Percentiles rank a stretch among this genome's conserved stretches.
These are phyloP conservation scores for Inga oerstediana DNA, from an alignment of 306 rosid species.

Conservation along the genomic window DNA sequence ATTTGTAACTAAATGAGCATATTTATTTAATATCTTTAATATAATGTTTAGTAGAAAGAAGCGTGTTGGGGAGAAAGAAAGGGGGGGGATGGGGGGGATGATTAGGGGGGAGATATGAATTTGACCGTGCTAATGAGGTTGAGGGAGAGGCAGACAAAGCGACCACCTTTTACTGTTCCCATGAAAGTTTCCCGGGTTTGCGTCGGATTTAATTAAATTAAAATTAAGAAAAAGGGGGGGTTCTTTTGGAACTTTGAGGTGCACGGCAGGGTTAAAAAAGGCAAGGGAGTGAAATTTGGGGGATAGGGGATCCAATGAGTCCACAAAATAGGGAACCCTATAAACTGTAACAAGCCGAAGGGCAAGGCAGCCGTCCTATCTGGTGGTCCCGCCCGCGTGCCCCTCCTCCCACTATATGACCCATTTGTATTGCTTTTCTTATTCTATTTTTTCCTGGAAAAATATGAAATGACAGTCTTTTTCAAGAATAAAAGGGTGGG, in stretches of 20 bases:
- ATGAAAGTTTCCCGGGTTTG: slow-evolving; percentile 38
- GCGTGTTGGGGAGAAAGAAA: slow-evolving; percentile 28
- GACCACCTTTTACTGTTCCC: slow-evolving; percentile 60
- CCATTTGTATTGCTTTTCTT: too few relatives aligned
- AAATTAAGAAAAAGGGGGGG: slow-evolving; percentile 19
- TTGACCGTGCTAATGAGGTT: slow-evolving; percentile 52
- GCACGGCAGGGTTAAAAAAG: neutral
- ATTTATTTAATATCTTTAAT: too few relatives aligned
- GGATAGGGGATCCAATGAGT: slow-evolving; percentile 37
- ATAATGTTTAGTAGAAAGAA: neutral
- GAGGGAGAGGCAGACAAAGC: slow-evolving; percentile 58
- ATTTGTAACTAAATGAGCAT: too few relatives aligned
- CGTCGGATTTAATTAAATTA: neutral
- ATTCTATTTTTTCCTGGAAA: too few relatives aligned
- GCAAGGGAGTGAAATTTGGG: neutral
- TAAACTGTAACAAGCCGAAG: neutral
- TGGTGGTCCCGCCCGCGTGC: slow-evolving; percentile 39
- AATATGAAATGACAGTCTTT: too few relatives aligned
- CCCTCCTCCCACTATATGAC: too few relatives aligned
- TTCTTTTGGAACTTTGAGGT: slow-evolving; percentile 35
- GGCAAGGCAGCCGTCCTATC: neutral
- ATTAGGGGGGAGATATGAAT: neutral
- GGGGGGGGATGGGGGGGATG: too few relatives aligned
- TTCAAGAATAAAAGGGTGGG: too few relatives aligned
- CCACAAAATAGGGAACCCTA: slow-evolving; percentile 10